Base-by-base conservation (phyloP, 371 early-diverging fungal species). In the Funneliformis caledonium region DNA sequence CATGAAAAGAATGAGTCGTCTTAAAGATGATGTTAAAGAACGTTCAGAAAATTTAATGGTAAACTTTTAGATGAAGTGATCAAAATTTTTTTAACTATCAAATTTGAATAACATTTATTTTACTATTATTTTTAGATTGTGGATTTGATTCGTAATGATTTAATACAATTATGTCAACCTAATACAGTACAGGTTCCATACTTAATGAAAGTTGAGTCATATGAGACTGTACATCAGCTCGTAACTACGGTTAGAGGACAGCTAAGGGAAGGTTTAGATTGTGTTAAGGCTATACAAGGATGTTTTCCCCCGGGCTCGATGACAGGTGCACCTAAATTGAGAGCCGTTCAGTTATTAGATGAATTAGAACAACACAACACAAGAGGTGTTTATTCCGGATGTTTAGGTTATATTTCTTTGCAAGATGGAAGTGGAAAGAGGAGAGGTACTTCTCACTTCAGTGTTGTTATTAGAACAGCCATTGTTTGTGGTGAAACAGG, bases 31-130 rank as follows among this genome's bases (percentile, higher is more conserved):
- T 85, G 92, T 94, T 72, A 99, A 99, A 84, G 97, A 97, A 83
- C 89, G 95, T 8, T 95, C 97, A 0, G 99, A 99, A 83, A 98
- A 98, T 83, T 86, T 99, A 52, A 99, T 99, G 99, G 95, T 94
- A 85, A 72, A 82, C 50, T 33, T 14, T 62, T 45, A 10, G 45
- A 43, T 65, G 9, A 33, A 47, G n/a, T 67, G 11, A 48, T 42
- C 16, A 48, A 31, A 12, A 59, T 31, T 74, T 61, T 45, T 22
- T 26, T 37, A 12, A n/a, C 11, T 14, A 16, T 42, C 14, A 68
- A 16, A 16, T 33, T 37, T 68, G 3, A 43, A 72, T 43, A 19
- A 14, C 3, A 6, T 68, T 68, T 68, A 56, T 31, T 74, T n/a
- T 2, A 3, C 67, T 50, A n/a, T 26, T 31, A 52, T 52, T 59